A percentile compares a stretch with the other conserved stretches of the same genome.
phyloP scores from a whole-genome alignment of 2,329 filamentous ascomycete genomes.

The Penicillium digitatum region DNA sequence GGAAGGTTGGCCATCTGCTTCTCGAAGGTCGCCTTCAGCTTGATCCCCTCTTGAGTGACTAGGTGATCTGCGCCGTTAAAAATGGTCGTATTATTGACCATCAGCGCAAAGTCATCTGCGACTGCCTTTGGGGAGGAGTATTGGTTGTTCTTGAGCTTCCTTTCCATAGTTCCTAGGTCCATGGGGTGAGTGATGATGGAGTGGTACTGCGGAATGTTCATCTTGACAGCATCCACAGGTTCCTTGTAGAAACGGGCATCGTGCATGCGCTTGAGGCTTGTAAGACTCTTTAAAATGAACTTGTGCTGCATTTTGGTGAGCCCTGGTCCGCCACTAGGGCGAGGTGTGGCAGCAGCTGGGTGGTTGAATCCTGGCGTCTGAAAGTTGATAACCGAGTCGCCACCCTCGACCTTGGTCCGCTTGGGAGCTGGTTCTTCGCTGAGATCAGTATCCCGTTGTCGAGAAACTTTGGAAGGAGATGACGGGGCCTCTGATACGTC shows the following conservation, averaged over 20 bases:
- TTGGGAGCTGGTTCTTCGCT: conserved; percentile 66
- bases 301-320: conserved; percentile 45
- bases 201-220: conserved; percentile 71
- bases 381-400: conserved; percentile 44
- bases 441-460: conserved; percentile 72
- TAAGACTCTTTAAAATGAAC: conserved; percentile 39
- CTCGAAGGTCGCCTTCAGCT: conserved; percentile 57
- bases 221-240: conserved; percentile 71
- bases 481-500: conserved; percentile 53
- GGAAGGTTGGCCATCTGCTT: conserved; percentile 60
- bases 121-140: conserved; percentile 72
- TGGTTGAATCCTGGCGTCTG: conserved; percentile 45
- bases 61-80: conserved; percentile 81
- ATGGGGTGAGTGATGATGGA: conserved; percentile 71
- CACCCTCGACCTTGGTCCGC: conserved; percentile 68
- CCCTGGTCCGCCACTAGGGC: conserved; percentile 18
- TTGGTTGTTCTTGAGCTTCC: conserved; percentile 65
- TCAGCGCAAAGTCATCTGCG: conserved; percentile 68
- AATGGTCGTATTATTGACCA: conserved; percentile 70
- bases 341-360: conserved; percentile 28
- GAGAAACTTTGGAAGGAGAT: conserved; percentile 58
- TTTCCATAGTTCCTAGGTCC: conserved; percentile 79
- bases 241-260: conserved; percentile 70
- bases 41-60: conserved; percentile 65
- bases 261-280: conserved; percentile 74